These are phyloP conservation scores for Coniosporium apollinis DNA, from an alignment of 495 filamentous ascomycete genomes.

Conservation along the genomic window DNA sequence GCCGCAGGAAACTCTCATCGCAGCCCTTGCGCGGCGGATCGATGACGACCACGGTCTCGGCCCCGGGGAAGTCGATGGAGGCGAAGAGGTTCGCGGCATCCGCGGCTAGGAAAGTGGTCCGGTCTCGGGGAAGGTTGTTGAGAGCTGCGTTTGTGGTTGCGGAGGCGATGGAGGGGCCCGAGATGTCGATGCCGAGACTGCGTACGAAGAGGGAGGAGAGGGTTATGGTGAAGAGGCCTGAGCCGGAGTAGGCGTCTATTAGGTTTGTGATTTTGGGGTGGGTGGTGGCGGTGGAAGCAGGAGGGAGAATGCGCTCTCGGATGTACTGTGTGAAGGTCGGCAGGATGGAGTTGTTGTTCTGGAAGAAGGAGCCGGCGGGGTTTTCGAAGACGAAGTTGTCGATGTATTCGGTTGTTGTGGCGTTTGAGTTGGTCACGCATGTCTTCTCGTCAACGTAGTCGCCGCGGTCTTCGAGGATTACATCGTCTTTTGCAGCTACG, in stretches of 20 bases:
- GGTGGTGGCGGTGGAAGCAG: constrained; percentile 1
- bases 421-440: constrained; percentile 74
- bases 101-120: constrained; percentile 66
- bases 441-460: constrained; percentile 58
- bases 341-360: constrained; percentile 99
- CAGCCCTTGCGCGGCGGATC: constrained; percentile 94
- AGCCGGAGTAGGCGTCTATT: constrained; percentile 94
- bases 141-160: constrained; percentile 59
- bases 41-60: constrained; percentile 76
- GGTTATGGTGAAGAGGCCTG: constrained; percentile 90
- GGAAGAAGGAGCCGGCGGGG: constrained; percentile 88
- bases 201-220: constrained; percentile 64
- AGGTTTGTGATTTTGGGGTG: constrained; percentile 50
- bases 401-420: constrained; percentile 66
- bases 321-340: constrained; percentile 78
- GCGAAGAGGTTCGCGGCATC: constrained; percentile 73
- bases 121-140: constrained; percentile 47
- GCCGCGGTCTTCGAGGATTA: constrained; percentile 19
- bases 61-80: constrained; percentile 40
- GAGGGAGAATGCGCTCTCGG: constrained; percentile 54
- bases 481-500: constrained; percentile 2
- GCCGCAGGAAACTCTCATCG: constrained; percentile 63
- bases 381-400: constrained; percentile 74
- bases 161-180: constrained; percentile 51
- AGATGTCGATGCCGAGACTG: constrained; percentile 54